These are phyloP conservation scores for Rhodamnia rubescens DNA, from an alignment of 345 rosid genomes.

Conservation along the genomic window DNA sequence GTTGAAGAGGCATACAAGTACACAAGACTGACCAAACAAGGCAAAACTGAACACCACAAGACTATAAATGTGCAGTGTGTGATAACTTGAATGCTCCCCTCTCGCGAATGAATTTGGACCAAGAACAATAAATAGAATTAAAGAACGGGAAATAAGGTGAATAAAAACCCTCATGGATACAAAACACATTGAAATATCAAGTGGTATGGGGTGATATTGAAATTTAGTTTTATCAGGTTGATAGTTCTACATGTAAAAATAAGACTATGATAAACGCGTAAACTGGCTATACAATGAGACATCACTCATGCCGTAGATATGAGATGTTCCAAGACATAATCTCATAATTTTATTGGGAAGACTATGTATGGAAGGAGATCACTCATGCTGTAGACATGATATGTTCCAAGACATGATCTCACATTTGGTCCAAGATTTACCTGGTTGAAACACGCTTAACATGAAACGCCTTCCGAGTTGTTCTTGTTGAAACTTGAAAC, in stretches of 20 bases:
- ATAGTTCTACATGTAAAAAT: neutral
- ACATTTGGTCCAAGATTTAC: neutral
- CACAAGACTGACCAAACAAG: too few species aligned
- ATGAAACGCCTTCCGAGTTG: neutral
- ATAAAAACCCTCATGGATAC: neutral
- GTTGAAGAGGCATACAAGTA: neutral
- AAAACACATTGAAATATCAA: neutral
- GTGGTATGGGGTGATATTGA: neutral
- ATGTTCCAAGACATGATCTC: too few species aligned
- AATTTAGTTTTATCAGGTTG: neutral
- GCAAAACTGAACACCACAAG: neutral
- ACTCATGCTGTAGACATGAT: too few species aligned
- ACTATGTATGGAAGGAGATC: neutral
- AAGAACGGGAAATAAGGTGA: neutral
- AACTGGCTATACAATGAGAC: neutral
- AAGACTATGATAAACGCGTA: neutral
- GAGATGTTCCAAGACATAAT: neutral
- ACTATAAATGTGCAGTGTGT: neutral
- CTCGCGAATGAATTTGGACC: neutral
- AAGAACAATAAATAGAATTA: neutral
- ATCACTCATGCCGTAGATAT: neutral
- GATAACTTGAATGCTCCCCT: neutral
- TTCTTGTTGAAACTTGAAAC: neutral
- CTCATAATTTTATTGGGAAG: neutral
- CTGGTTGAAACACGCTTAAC: neutral